Evolutionary conservation across 2,329 filamentous ascomycete species (phyloP).

Genomic region (Trichoderma koningiopsis): DNA sequence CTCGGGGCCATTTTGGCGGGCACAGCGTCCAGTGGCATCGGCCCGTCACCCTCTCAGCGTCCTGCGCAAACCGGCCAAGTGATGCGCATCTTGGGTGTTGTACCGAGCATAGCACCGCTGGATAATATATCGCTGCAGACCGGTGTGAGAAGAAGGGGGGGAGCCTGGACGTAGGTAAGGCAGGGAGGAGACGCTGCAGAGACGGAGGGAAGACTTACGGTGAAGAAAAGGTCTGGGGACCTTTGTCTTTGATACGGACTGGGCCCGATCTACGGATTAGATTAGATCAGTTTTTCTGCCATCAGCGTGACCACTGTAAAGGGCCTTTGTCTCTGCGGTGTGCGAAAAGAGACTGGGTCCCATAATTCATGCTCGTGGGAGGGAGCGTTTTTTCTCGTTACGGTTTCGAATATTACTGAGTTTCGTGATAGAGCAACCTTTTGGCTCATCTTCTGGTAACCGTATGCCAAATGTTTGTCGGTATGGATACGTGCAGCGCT

Average conservation of each 20-base stretch:
- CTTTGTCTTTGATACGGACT: not conserved
- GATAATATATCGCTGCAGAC: constrained; percentile 5
- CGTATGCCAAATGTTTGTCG: not conserved
- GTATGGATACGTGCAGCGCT: not conserved
- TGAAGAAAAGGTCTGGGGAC: not conserved
- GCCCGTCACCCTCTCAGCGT: constrained; percentile 6
- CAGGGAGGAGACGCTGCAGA: not conserved
- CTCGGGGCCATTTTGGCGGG: not conserved
- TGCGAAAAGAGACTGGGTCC: not conserved
- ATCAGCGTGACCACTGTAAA: not conserved
- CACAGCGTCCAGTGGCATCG: constrained; percentile 17
- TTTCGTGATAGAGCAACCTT: no score
- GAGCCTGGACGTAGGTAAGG: not conserved
- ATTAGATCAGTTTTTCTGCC: not conserved
- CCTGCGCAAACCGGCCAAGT: constrained; percentile 7
- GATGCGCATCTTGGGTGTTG: constrained; percentile 17
- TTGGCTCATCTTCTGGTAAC: no score
- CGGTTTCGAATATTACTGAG: not conserved
- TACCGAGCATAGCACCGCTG: constrained; percentile 19
- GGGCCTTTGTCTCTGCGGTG: not conserved
- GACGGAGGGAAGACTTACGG: constrained; percentile 19
- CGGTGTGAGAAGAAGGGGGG: not conserved
- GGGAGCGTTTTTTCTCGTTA: not conserved
- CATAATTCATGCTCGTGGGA: not conserved
- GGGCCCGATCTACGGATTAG: not conserved